These are phyloP conservation scores for Zhuliangozyma blackwelliae DNA, from an alignment of 1,139 yeast genomes.

Conservation along the genomic window DNA sequence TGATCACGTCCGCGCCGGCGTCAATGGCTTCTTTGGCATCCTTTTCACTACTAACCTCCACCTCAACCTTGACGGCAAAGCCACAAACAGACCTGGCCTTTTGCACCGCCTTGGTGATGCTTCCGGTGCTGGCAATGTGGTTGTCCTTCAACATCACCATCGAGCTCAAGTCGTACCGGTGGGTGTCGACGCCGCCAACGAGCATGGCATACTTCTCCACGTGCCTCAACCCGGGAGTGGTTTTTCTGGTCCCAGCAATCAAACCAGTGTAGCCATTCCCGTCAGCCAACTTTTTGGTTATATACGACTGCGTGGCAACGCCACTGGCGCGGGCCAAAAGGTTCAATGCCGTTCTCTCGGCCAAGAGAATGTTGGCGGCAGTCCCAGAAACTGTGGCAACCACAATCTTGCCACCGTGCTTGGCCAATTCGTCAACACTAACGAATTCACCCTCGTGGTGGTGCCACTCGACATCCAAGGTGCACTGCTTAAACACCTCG, in stretches of 20 bases:
- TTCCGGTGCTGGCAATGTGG: slow-evolving; percentile 89
- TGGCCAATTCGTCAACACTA: slow-evolving; percentile 35
- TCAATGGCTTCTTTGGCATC: slow-evolving; percentile 90
- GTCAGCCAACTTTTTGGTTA: slow-evolving; percentile 59
- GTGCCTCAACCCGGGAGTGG: slow-evolving; percentile 91
- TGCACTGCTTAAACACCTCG: slow-evolving; percentile 79
- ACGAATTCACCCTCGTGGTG: slow-evolving; percentile 64
- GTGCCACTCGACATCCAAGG: slow-evolving; percentile 67
- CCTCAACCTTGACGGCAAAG: slow-evolving; percentile 86
- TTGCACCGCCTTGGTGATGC: slow-evolving; percentile 77
- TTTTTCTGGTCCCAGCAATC: slow-evolving; percentile 95
- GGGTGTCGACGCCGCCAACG: slow-evolving; percentile 93
- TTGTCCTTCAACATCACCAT: slow-evolving; percentile 98
- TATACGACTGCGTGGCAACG: slow-evolving; percentile 73
- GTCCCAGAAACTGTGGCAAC: slow-evolving; percentile 82
- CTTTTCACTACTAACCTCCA: slow-evolving; percentile 76
- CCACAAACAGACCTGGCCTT: slow-evolving; percentile 82
- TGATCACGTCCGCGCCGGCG: slow-evolving; percentile 94
- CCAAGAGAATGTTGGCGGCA: slow-evolving; percentile 69
- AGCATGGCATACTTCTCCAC: slow-evolving; percentile 92
- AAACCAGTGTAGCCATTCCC: slow-evolving; percentile 73
- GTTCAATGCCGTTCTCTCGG: slow-evolving; percentile 86
- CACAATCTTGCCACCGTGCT: slow-evolving; percentile 52
- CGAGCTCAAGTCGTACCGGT: slow-evolving; percentile 83
- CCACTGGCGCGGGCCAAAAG: slow-evolving; percentile 82